Conservation (phyloP, 1,139 yeast genomes). For the Yamadazyma spencermartinsiae region DNA sequence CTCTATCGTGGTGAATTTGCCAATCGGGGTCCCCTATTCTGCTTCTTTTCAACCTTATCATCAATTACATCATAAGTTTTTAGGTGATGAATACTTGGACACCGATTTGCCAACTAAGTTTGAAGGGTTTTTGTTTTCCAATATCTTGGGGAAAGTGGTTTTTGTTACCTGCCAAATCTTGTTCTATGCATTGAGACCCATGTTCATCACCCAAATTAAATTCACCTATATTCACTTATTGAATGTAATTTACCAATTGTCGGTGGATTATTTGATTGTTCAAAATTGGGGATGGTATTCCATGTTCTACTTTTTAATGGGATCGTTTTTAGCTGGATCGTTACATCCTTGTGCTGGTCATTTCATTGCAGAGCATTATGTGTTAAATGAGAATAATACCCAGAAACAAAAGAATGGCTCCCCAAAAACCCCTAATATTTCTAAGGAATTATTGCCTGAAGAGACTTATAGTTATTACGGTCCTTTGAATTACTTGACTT, state of each 20-base stretch:
- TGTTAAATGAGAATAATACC: conserved; percentile 60
- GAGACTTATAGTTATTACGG: conserved; percentile 94
- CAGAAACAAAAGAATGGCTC: conserved; percentile 20
- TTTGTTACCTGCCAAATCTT: conserved; percentile 88
- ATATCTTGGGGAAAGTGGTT: conserved; percentile 82
- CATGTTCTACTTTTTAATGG: conserved; percentile 64
- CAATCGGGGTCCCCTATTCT: conserved; percentile 87
- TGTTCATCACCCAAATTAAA: conserved; percentile 75
- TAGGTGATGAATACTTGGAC: conserved; percentile 84
- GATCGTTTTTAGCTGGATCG: conserved; percentile 87
- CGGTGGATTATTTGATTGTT: conserved; percentile 59
- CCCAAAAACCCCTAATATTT: conserved; percentile 16
- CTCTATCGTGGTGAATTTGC: conserved; percentile 75
- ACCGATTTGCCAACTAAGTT: conserved; percentile 82
- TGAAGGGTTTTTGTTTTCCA: conserved; percentile 74
- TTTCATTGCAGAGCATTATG: conserved; percentile 91
- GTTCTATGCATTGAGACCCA: conserved; percentile 87
- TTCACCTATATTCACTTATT: conserved; percentile 74
- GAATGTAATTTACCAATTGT: conserved; percentile 62
- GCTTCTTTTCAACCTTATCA: conserved; percentile 94
- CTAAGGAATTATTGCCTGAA: conserved; percentile 47
- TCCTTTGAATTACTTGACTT: conserved; percentile 67
- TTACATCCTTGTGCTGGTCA: conserved; percentile 95
- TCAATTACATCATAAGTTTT: conserved; percentile 84
- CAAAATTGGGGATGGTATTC: conserved; percentile 64